Percentiles rank a stretch among this genome's conserved stretches.
Evolutionary conservation across 257 asterid species (phyloP).

Genomic region (Plantago major): DNA sequence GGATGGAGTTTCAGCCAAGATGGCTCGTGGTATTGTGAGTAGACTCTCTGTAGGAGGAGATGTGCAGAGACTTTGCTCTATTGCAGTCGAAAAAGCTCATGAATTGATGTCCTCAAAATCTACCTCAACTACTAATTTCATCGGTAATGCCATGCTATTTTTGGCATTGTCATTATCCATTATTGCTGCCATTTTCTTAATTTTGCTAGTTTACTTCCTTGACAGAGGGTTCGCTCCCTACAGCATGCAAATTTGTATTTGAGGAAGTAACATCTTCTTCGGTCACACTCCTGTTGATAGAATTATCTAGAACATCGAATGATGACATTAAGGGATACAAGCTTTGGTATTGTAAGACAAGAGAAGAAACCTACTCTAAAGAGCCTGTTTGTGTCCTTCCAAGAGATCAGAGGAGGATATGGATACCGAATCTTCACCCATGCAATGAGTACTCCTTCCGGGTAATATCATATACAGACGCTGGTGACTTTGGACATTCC

Average conservation of each 20-base stretch:
- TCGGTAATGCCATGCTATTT: constrained; percentile 35
- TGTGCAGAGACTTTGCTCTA: constrained; percentile 57
- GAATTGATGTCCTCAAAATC: constrained; percentile 47
- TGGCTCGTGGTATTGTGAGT: constrained; percentile 73
- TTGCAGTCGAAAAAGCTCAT: constrained; percentile 60
- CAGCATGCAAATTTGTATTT: constrained; percentile 81
- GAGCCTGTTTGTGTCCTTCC: constrained; percentile 75
- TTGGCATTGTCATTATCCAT: constrained; percentile 18
- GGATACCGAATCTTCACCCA: constrained; percentile 74
- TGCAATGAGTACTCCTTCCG: constrained; percentile 77
- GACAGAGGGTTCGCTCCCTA: constrained; percentile 78
- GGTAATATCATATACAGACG: constrained; percentile 57
- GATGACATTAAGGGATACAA: constrained; percentile 70
- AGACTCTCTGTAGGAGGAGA: constrained; percentile 59
- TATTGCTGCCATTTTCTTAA: constrained; percentile 8
- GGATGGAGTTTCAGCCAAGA: constrained; percentile 63
- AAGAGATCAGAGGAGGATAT: constrained; percentile 64
- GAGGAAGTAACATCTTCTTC: constrained; percentile 73
- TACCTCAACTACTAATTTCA: constrained; percentile 28
- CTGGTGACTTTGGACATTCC: constrained; percentile 73
- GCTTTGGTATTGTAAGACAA: constrained; percentile 76
- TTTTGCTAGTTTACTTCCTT: constrained; percentile 20
- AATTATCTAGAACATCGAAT: constrained; percentile 39
- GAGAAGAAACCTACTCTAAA: constrained; percentile 58
- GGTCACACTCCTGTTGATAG: constrained; percentile 61